phyloP scores from a whole-genome alignment of 176 grass and related monocot genomes.

The Olyra latifolia region DNA sequence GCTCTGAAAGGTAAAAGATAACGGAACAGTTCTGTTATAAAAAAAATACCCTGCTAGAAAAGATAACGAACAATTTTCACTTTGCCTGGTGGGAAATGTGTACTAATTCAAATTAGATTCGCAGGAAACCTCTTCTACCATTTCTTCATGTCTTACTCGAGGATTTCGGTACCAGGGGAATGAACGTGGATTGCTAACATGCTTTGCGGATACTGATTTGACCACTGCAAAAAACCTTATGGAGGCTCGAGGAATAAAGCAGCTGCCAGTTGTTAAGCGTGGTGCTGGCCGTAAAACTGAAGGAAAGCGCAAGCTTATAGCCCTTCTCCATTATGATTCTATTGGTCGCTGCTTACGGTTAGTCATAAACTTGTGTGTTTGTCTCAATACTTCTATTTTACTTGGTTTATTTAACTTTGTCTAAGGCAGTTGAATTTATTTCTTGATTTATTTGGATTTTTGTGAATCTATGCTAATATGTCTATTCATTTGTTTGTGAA shows the following conservation, averaged over 20 bases:
- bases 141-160: conserved; percentile 69
- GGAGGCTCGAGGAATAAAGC: conserved; percentile 94
- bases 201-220: conserved; percentile 91
- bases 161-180: conserved; percentile 65
- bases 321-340: conserved; percentile 87
- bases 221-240: conserved; percentile 91
- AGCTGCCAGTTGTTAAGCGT: conserved; percentile 94
- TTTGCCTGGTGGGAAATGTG: background rate
- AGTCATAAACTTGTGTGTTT: conserved; percentile 35
- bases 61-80: background rate
- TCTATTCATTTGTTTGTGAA: conserved; percentile 31
- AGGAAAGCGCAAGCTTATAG: conserved; percentile 62
- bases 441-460: background rate
- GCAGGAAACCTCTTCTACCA: conserved; percentile 60
- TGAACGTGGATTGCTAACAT: conserved; percentile 73
- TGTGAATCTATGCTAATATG: conserved; percentile 22
- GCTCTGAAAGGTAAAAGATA: background rate
- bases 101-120: conserved; percentile 35
- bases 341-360: conserved; percentile 76
- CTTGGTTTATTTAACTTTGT: conserved; percentile 1
- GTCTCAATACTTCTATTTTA: background rate
- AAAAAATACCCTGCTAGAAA: too few relatives aligned
- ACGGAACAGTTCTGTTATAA: background rate
- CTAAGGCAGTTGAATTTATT: background rate
- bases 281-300: conserved; percentile 51